Percentiles rank a stretch among this genome's conserved stretches.
phyloP scores from a whole-genome alignment of 176 grass and related monocot species.

The Pontederia crassipes region DNA sequence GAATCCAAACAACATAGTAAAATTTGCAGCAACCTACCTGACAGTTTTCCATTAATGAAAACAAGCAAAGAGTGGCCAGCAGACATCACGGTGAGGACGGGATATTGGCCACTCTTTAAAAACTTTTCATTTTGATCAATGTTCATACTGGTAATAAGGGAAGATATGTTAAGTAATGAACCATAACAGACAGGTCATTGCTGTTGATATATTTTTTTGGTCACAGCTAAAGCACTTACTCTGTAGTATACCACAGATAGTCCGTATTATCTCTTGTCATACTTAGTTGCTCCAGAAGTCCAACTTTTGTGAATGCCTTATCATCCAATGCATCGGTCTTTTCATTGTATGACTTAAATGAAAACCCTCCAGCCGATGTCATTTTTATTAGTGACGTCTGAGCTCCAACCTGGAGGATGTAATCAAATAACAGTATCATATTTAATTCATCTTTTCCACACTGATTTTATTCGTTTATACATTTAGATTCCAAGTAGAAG shows the following conservation, averaged over 20 bases:
- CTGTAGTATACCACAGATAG: conserved; percentile 86
- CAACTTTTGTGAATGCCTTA: conserved; percentile 54
- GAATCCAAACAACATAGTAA: no score
- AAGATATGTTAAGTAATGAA: background rate
- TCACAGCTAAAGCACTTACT: conserved; percentile 30
- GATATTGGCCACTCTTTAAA: conserved; percentile 49
- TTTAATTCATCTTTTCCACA: no score
- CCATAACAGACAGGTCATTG: background rate
- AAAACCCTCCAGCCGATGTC: conserved; percentile 34
- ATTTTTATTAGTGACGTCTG: conserved; percentile 41
- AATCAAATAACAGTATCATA: no score
- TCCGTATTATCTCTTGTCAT: conserved; percentile 85
- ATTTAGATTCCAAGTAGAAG: no score
- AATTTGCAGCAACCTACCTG: no score
- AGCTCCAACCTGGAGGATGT: conserved; percentile 35
- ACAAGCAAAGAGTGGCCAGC: conserved; percentile 79
- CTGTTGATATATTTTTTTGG: no score
- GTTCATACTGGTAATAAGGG: conserved; percentile 41
- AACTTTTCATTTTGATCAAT: conserved; percentile 60
- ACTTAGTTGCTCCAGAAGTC: conserved; percentile 66
- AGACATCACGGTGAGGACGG: conserved; percentile 49
- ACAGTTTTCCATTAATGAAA: conserved; percentile 66
- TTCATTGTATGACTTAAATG: conserved; percentile 72
- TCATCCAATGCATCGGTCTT: conserved; percentile 45
- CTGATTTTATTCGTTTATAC: no score